Conservation (phyloP, 192 early-diverging fungal species). For the Rhizophagus clarus region DNA sequence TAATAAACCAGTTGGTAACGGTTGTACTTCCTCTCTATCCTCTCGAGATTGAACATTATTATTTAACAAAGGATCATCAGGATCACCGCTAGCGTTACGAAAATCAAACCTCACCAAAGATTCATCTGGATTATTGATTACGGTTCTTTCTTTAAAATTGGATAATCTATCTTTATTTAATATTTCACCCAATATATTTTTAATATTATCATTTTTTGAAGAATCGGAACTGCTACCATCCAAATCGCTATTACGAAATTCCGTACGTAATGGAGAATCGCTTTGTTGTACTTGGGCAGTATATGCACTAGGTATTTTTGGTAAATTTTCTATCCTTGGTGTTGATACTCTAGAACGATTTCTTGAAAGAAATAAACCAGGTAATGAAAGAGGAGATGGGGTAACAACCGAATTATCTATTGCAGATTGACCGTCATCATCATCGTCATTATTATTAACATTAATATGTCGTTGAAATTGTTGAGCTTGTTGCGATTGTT, state of each 20-base stretch:
- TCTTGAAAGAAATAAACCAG: not conserved
- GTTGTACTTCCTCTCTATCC: not conserved
- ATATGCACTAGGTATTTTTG: not conserved
- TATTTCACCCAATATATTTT: not conserved
- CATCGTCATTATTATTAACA: not conserved
- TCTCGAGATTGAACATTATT: not conserved
- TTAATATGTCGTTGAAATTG: not conserved
- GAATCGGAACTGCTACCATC: not conserved
- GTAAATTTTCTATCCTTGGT: not conserved
- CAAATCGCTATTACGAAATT: slow-evolving; percentile 6
- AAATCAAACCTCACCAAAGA: not conserved
- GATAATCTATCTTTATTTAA: not conserved
- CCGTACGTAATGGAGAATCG: not conserved
- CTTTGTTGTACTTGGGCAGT: slow-evolving; percentile 19
- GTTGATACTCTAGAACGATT: not conserved
- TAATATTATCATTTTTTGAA: not conserved
- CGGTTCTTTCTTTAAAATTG: not conserved
- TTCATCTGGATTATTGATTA: not conserved
- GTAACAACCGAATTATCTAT: not conserved
- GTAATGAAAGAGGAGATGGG: not conserved
- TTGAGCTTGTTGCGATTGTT: no score
- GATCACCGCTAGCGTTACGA: not conserved
- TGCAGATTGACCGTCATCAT: not conserved
- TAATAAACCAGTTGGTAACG: not conserved
- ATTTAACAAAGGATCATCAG: slow-evolving; percentile 6